A percentile compares a stretch with the other conserved stretches of the same genome.
Conservation (phyloP, 2,329 filamentous ascomycete genomes). For the Colletotrichum lini region DNA sequence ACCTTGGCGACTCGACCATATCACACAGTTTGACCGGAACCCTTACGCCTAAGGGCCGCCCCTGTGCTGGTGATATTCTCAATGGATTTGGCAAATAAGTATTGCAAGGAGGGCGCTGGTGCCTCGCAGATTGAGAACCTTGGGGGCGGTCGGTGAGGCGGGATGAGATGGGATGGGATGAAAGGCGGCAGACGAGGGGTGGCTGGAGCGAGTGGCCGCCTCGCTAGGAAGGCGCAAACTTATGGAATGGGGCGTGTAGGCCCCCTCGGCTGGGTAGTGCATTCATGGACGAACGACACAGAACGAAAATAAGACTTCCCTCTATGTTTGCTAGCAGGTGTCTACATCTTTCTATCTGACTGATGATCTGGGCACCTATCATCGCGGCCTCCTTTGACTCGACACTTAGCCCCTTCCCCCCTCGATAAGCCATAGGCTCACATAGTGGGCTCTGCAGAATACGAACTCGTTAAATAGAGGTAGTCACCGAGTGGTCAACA, state of each 20-base stretch:
- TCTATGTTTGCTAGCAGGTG: no score
- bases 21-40: conserved; percentile 11
- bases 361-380: no score
- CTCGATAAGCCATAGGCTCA: no score
- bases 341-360: no score
- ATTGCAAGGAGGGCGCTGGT: background rate
- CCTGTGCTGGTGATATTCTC: conserved; percentile 5
- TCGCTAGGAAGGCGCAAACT: background rate
- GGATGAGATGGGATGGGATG: background rate
- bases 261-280: background rate
- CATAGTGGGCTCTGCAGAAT: no score
- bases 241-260: background rate
- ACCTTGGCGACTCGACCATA: conserved; percentile 1
- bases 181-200: background rate
- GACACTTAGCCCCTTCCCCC: no score
- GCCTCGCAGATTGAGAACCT: background rate
- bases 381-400: no score
- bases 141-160: background rate
- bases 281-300: no score
- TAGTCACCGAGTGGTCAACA: background rate
- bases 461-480: no score
- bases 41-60: background rate
- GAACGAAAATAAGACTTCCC: no score
- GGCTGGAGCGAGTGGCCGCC: background rate
- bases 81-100: background rate